Evolutionary conservation across 2,329 filamentous ascomycete species (phyloP), one percentile per base, ranked within the genome.

Genomic region (Fusarium cyanostomum): DNA sequence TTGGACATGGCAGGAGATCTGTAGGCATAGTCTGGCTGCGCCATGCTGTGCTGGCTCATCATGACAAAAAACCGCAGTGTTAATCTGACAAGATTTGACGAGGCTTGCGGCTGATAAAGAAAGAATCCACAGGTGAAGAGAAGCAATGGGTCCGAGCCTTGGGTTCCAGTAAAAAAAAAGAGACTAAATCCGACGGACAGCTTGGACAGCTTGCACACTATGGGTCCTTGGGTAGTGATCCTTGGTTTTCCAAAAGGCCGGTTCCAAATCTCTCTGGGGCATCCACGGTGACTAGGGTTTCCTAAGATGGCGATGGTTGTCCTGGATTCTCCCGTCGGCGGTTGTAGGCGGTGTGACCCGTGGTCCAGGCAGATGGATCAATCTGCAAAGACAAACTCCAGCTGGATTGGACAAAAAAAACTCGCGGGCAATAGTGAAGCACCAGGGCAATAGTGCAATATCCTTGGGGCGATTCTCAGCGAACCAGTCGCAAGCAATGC

Each of bases 1-100:
- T 78, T 79, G 60, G 80, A 74, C 73, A 79, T 77, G 70, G 75
- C 75, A 66, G 81, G 71, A 62, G 74, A 76, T 71, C 78, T 80
- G 74, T 83, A 84, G 62, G 78, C 75, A 77, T 80, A 77, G 51
- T 82, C 79, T 70, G 79, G 77, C 64, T 81, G 80, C 39, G 79
- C 76, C 80, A 82, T 81, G 62, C 78, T 74, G 71, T 74, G 72
- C 58, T 73, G 72, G 69, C 74, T 74, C 75, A 77, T 76, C 68
- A 69, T 73, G 70, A 56, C 52, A 64, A 65, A 62, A 68, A 64
- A 57, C 48, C 56, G 62, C 58, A 66, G 65, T 53, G 68, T 65
- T 64, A 62, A 66, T 54, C 57, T 48, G 64, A 55, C 43, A 58
- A 64, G 59, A 68, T 53, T 48, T 46, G 68, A 68, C 65, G 60